Percentiles rank a stretch among this genome's conserved stretches.
These are phyloP conservation scores for Heterobasidion occidentale DNA, from an alignment of 1,284 basidiomycete genomes.

Conservation along the genomic window DNA sequence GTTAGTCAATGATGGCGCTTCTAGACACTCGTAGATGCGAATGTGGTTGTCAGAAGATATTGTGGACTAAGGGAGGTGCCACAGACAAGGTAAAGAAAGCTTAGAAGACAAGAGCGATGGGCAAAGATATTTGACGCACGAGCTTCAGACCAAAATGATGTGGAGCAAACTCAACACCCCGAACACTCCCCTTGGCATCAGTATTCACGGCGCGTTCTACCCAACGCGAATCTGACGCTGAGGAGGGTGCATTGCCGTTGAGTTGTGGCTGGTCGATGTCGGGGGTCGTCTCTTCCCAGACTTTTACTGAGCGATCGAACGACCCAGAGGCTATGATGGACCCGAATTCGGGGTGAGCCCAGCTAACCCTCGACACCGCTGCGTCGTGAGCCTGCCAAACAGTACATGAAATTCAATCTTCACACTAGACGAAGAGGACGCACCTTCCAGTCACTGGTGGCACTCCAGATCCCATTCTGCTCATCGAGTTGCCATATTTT, in stretches of 20 bases:
- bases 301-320: conserved; percentile 83
- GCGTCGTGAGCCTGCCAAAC: conserved; percentile 79
- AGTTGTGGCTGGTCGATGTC: conserved; percentile 27
- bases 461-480: conserved; percentile 59
- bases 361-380: conserved; percentile 73
- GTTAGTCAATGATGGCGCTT: conserved; percentile 68
- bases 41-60: conserved; percentile 83
- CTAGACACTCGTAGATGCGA: conserved; percentile 85
- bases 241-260: conserved; percentile 18
- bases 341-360: conserved; percentile 88
- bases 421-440: neutral
- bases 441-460: conserved; percentile 87
- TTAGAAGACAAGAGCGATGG: neutral
- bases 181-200: conserved; percentile 79
- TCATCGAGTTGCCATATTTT: conserved; percentile 79
- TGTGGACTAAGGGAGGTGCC: conserved; percentile 48
- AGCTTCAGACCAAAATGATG: conserved; percentile 82
- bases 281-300: conserved; percentile 73
- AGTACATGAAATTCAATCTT: neutral
- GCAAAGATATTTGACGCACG: conserved; percentile 34
- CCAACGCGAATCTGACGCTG: conserved; percentile 45
- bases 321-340: conserved; percentile 77
- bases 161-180: conserved; percentile 80
- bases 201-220: conserved; percentile 67
- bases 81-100: neutral